phyloP scores from a whole-genome alignment of 306 rosid genomes.

The Canavalia ensiformis region DNA sequence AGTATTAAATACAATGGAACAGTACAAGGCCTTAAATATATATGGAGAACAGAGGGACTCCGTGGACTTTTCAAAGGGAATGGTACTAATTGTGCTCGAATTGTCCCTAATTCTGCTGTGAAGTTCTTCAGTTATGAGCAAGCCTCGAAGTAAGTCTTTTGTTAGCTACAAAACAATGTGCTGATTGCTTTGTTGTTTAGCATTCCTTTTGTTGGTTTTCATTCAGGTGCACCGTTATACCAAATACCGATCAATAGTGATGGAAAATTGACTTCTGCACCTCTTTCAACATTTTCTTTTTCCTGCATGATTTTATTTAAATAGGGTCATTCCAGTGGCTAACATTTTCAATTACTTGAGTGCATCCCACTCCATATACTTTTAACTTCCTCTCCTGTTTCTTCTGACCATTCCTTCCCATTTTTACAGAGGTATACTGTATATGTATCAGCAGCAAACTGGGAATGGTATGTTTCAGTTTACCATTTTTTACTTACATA shows the following conservation, averaged over 20 bases:
- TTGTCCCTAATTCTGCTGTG: conserved; percentile 97
- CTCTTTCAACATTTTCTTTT: not conserved
- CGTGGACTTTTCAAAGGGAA: conserved; percentile 97
- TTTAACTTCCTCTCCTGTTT: not conserved
- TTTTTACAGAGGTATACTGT: conserved; percentile 80
- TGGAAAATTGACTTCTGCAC: conserved; percentile 26
- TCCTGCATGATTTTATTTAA: conserved; percentile 19
- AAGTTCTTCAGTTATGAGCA: conserved; percentile 99
- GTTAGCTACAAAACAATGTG: not conserved
- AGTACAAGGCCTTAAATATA: conserved; percentile 89
- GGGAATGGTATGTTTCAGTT: conserved; percentile 77
- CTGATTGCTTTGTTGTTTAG: conserved; percentile 14
- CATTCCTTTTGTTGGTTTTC: conserved; percentile 6
- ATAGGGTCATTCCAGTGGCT: conserved; percentile 2
- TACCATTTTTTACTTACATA: conserved; percentile 3
- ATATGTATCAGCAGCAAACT: conserved; percentile 75
- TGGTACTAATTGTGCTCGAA: conserved; percentile 97
- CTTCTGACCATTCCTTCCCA: conserved; percentile 48
- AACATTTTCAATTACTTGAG: conserved; percentile 36
- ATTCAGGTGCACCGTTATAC: conserved; percentile 30
- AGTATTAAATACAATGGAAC: conserved; percentile 94
- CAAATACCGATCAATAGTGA: conserved; percentile 19
- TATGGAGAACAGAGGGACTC: conserved; percentile 96
- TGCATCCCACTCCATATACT: conserved; percentile 7
- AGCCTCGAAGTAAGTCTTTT: conserved; percentile 85